Base-by-base conservation (phyloP, 305 asterid genomes). In the Fraxinus greggii region DNA sequence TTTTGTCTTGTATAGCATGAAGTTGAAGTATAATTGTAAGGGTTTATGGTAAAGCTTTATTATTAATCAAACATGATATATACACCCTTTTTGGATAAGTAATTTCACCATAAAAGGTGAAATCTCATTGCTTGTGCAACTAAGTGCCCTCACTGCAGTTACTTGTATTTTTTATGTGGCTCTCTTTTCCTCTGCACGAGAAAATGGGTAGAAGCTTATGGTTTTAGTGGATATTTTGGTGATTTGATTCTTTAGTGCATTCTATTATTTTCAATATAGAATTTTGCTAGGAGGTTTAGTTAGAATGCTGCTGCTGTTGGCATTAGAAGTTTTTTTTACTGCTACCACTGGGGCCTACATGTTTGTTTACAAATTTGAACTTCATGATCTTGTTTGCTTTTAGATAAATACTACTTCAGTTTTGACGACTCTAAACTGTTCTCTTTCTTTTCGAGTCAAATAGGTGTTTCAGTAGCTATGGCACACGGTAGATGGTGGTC, bases 401-500 rank as follows among this genome's bases (percentile, higher is more conserved):
- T n/a, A 29, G 40, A 69, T 13, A 4, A 69, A 13, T 29, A 69
- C 3, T 31, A 69, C 75, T 69, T 29, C 4, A 29, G 35, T 70
- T 70, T 31, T 70, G 45, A 70, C 0, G 12, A 70, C 23, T 7
- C 59, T 78, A 72, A 48, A 80, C 73, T 19, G 10, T 24, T 31
- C 74, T 51, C 21, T 6, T 36, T 73, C 75, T 35, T 80, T 73
- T 3, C 38, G 61, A 72, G 72, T 29, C 75, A 56, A 56, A 73
- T 54, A 32, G 35, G 59, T 36, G 5, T 33, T 56, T 35, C 32
- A 33, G 61, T 72, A 40, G 79, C 79, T 70, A 23, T 72, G 42
- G 79, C 80, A 54, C 33, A 32, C 17, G 61, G 75, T 61, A 81
- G 48, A 70, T 79, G 76, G 76, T 70, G 42, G 33, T 70, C 24